Conservation (phyloP, 2,329 filamentous ascomycete species). For the Myrmaecium sp. region DNA sequence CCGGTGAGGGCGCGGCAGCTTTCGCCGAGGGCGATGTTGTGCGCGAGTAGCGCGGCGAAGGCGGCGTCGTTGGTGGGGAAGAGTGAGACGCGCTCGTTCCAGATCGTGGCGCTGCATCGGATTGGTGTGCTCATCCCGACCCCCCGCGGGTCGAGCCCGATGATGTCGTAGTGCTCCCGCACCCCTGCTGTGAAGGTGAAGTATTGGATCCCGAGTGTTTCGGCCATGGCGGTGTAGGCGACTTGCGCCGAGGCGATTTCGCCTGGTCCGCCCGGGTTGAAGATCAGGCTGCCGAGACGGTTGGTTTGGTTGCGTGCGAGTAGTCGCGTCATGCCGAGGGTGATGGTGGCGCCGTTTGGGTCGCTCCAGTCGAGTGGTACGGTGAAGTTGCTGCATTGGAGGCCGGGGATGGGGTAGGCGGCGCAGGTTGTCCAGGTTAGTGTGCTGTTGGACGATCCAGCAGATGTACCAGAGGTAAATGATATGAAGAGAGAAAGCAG, state of each 20-base stretch:
- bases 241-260: slow-evolving; percentile 13
- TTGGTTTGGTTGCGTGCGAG: slow-evolving; percentile 7
- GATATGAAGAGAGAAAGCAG: too few species aligned
- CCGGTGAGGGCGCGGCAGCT: slow-evolving; percentile 25
- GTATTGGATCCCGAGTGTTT: not conserved
- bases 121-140: slow-evolving; percentile 24
- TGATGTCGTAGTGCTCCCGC: slow-evolving; percentile 23
- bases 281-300: slow-evolving; percentile 20
- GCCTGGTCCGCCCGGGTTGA: slow-evolving; percentile 28
- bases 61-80: slow-evolving; percentile 22
- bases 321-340: slow-evolving; percentile 12
- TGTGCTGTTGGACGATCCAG: too few species aligned
- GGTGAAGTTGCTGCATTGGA: slow-evolving; percentile 9
- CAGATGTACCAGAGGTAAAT: too few species aligned
- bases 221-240: slow-evolving; percentile 5
- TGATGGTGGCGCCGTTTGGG: slow-evolving; percentile 12
- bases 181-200: slow-evolving; percentile 10
- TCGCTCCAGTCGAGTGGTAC: slow-evolving; percentile 18
- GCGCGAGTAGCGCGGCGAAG: slow-evolving; percentile 20
- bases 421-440: slow-evolving; percentile 4
- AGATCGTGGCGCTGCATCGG: slow-evolving; percentile 21
- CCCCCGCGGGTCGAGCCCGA: slow-evolving; percentile 28
- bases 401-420: slow-evolving; percentile 1
- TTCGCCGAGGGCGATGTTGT: slow-evolving; percentile 23
- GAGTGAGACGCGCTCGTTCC: slow-evolving; percentile 18